Conservation (phyloP, 257 asterid genomes). For the Ehretia macrophylla region DNA sequence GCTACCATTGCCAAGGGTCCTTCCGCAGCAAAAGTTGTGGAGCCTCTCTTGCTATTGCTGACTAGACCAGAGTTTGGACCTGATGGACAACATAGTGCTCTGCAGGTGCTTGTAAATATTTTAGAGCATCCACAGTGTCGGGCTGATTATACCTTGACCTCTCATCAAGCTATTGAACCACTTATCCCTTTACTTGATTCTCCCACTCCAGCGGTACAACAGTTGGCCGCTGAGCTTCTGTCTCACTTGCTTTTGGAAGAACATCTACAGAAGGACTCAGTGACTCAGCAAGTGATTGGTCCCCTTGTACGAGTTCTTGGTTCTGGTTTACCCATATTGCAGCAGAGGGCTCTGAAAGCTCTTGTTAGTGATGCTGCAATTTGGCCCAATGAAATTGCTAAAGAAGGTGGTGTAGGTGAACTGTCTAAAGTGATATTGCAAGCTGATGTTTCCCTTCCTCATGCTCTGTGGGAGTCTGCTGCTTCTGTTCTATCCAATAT, state of each 20-base stretch:
- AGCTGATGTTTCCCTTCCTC: conserved; percentile 78
- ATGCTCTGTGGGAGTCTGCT: conserved; percentile 92
- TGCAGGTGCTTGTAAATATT: conserved; percentile 94
- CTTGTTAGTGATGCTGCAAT: conserved; percentile 68
- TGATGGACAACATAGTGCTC: conserved; percentile 85
- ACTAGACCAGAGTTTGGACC: conserved; percentile 76
- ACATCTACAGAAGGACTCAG: conserved; percentile 86
- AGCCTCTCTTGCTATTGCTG: conserved; percentile 77
- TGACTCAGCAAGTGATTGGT: conserved; percentile 81
- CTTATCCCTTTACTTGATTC: conserved; percentile 89
- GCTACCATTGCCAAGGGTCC: conserved; percentile 96
- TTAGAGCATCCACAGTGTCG: conserved; percentile 95
- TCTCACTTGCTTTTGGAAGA: conserved; percentile 89
- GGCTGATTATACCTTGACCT: conserved; percentile 65
- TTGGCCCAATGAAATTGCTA: conserved; percentile 98
- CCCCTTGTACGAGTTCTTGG: conserved; percentile 87
- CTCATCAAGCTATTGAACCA: conserved; percentile 85
- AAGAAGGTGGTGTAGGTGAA: conserved; percentile 95
- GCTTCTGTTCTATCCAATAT: conserved; percentile 88
- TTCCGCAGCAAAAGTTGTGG: conserved; percentile 94
- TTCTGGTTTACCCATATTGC: conserved; percentile 78
- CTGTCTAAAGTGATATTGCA: conserved; percentile 83
- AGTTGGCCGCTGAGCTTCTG: conserved; percentile 93
- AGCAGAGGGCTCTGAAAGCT: conserved; percentile 92
- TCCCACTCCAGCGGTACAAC: conserved; percentile 92